Conservation (phyloP, 441 rosid species). For the Bocquillonia castaneifolia region DNA sequence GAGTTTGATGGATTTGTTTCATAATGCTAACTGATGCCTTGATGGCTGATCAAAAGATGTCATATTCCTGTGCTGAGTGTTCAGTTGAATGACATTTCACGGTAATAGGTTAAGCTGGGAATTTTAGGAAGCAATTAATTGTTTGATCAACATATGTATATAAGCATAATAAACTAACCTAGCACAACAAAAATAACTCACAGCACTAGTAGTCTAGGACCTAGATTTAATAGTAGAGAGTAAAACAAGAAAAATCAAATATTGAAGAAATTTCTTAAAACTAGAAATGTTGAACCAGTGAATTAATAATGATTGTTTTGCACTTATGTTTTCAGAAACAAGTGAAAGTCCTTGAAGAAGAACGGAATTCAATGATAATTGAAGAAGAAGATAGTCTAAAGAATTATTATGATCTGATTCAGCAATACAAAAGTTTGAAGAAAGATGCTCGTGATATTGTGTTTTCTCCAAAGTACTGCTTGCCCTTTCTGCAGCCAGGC, state of each 20-base stretch:
- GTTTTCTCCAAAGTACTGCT: slow-evolving; percentile 73
- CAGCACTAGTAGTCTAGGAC: background rate
- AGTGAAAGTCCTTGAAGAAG: slow-evolving; percentile 69
- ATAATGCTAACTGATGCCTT: background rate
- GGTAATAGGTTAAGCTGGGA: background rate
- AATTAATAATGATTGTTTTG: background rate
- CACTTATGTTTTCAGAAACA: slow-evolving; percentile 68
- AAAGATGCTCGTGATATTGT: slow-evolving; percentile 73
- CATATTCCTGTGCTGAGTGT: background rate
- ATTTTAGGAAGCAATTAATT: background rate
- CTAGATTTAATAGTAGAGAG: background rate
- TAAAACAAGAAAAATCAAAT: background rate
- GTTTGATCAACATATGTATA: background rate
- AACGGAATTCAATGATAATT: slow-evolving; percentile 79
- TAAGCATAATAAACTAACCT: background rate
- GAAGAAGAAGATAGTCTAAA: slow-evolving; percentile 92
- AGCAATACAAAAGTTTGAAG: slow-evolving; percentile 69
- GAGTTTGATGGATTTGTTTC: background rate
- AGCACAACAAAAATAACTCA: background rate
- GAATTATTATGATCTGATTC: slow-evolving; percentile 70
- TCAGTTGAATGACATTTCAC: background rate
- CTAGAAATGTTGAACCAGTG: background rate
- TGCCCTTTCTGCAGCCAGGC: slow-evolving; percentile 82
- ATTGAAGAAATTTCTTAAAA: background rate
- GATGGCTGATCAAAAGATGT: background rate